These are phyloP conservation scores for Nematocida minor DNA, from an alignment of 371 early-diverging fungal genomes.

Conservation along the genomic window DNA sequence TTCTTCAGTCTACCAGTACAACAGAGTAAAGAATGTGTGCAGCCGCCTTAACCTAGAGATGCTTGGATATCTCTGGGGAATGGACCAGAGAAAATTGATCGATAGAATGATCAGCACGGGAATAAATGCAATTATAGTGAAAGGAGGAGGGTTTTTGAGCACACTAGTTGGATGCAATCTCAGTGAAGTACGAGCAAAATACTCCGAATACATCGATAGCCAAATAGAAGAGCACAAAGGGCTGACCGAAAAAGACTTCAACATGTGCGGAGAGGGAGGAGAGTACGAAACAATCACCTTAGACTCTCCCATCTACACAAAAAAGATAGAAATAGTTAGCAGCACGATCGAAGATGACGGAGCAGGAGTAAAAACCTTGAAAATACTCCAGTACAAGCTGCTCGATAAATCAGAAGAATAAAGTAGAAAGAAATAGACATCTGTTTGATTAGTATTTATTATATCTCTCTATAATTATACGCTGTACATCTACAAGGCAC, in stretches of 20 bases:
- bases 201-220: conserved; percentile 12
- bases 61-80: conserved; percentile 84
- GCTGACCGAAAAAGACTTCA: conserved; percentile 69
- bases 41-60: conserved; percentile 72
- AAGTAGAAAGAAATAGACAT: background rate
- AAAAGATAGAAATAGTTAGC: conserved; percentile 64
- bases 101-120: conserved; percentile 83
- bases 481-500: background rate
- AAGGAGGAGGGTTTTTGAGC: conserved; percentile 75
- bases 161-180: conserved; percentile 66
- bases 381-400: background rate
- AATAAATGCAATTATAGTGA: conserved; percentile 80
- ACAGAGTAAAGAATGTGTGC: conserved; percentile 87
- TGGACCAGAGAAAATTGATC: conserved; percentile 76
- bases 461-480: background rate
- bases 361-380: background rate
- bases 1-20: conserved; percentile 86
- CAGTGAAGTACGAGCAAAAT: conserved; percentile 69
- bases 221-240: conserved; percentile 45
- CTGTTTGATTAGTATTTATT: background rate
- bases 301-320: conserved; percentile 88
- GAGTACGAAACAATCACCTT: conserved; percentile 93
- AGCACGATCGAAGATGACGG: background rate
- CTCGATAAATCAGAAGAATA: background rate
- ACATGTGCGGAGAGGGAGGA: conserved; percentile 97